A percentile compares a stretch with the other conserved stretches of the same genome.
Evolutionary conservation across 2,329 filamentous ascomycete species (phyloP).

Genomic region (Fonsecaea monophora): DNA sequence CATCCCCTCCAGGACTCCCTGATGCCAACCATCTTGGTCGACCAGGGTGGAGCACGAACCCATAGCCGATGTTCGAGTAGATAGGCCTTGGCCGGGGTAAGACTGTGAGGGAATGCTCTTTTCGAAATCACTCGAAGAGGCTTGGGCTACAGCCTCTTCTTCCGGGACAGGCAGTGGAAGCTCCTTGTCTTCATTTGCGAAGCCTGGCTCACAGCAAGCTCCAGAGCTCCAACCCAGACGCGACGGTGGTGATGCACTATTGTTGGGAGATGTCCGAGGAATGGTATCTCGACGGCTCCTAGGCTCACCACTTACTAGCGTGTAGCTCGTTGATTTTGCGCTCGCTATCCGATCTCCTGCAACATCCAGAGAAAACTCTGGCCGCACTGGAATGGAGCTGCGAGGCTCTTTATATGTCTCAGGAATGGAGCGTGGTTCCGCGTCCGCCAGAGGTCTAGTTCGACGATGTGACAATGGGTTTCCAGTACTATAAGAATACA

Average conservation of each 20-base stretch:
- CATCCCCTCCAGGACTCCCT: not conserved
- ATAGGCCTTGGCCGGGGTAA: not conserved
- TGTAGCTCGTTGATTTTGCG: not conserved
- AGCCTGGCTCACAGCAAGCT: not conserved
- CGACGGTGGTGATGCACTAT: not conserved
- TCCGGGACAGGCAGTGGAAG: not conserved
- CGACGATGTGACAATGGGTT: not conserved
- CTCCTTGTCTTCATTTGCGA: not conserved
- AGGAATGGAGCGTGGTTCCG: not conserved
- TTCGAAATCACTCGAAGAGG: not conserved
- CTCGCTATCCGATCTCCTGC: not conserved
- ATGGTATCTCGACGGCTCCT: not conserved
- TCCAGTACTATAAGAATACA: not conserved
- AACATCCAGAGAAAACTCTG: not conserved
- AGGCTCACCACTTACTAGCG: not conserved
- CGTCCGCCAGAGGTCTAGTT: not conserved
- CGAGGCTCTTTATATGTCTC: not conserved
- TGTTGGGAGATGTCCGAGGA: not conserved
- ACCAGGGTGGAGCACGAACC: not conserved
- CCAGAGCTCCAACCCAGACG: not conserved
- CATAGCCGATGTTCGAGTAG: not conserved
- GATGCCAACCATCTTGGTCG: not conserved
- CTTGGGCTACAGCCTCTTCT: not conserved
- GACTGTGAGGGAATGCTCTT: not conserved
- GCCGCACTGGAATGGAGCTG: not conserved